Base-by-base conservation (phyloP, 306 rosid genomes). In the Acacia acuminata region DNA sequence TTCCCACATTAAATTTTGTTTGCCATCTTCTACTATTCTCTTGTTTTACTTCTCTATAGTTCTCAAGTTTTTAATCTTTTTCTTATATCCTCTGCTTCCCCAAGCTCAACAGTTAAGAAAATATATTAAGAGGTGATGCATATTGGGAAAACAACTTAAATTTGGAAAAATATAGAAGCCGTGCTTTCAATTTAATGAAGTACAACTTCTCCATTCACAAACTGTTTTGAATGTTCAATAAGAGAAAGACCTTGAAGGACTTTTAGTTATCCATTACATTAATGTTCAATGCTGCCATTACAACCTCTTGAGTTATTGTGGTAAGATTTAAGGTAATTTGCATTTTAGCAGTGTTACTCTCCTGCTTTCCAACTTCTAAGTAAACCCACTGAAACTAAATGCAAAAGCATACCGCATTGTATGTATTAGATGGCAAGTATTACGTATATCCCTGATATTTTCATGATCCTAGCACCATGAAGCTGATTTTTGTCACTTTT, bases 401-500 rank as follows among this genome's bases (percentile, higher is more conserved):
- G 27, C 30, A 17, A 19, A 27, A 34, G 22, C 16, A 1, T 66
- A 17, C 71, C 36, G 1, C 71, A 0, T 51, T 32, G 27, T 38
- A 20, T 20, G 48, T 10, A 38, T 0, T 10, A 16, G 20, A 38
- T 56, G 43, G 53, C 5, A 30, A 15, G 20, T 27, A 45, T 48
- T n/a, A 2, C 40, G 36, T 70, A 25, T 42, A 4, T 6, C 34
- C 34, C 20, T n/a, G 75, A 71, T 71, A 69, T 58, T n/a, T 60
- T 20, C 24, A 40, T 75, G 38, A 12, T 40, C 79, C 24, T 8
- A 65, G n/a, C 20, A 53, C 15, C 50, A 5, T 55, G 25, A 61
- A 27, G 19, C 38, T 51, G 43, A 44, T 13, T 77, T 48, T 65
- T 55, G 51, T 71, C 32, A 77, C 83, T 78, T 13, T 14, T 77